Evolutionary conservation across 768 basidiomycete genomes (phyloP).

Genomic region (Rhizopogon roseolus): DNA sequence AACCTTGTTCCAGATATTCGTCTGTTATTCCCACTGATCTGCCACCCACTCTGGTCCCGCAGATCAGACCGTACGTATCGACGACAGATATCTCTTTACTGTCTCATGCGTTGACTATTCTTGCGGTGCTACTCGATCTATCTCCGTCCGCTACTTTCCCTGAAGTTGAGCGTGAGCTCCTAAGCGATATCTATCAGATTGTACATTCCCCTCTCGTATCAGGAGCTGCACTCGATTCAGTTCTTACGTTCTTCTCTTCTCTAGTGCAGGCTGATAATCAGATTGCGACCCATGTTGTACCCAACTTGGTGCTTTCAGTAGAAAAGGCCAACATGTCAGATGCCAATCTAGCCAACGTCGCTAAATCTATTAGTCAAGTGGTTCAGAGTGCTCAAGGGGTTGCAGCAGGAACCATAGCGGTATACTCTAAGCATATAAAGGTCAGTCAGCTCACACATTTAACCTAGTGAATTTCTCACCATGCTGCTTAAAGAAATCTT

Average conservation of each 20-base stretch:
- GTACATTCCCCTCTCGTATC: constrained; percentile 78
- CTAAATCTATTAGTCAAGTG: constrained; percentile 81
- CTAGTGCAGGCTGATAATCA: constrained; percentile 81
- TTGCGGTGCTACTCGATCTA: constrained; percentile 65
- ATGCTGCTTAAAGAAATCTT: constrained; percentile 33
- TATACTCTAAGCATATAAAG: constrained; percentile 80
- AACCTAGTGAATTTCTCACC: not conserved
- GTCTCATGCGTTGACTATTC: constrained; percentile 61
- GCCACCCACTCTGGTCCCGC: constrained; percentile 58
- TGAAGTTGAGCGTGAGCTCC: constrained; percentile 66
- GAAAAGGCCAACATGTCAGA: constrained; percentile 62
- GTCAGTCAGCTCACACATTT: constrained; percentile 41
- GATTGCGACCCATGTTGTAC: constrained; percentile 79
- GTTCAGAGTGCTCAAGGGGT: constrained; percentile 66
- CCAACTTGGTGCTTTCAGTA: constrained; percentile 60
- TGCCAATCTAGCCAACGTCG: constrained; percentile 62
- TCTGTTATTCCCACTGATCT: constrained; percentile 50
- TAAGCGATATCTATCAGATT: constrained; percentile 61
- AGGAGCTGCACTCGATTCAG: constrained; percentile 72
- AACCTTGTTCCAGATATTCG: constrained; percentile 36
- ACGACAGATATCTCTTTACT: constrained; percentile 75
- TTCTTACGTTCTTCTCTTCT: constrained; percentile 77
- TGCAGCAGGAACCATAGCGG: constrained; percentile 79
- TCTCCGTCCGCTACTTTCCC: constrained; percentile 69
- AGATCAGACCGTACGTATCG: constrained; percentile 72